Evolutionary conservation across 2,329 filamentous ascomycete species (phyloP).

Genomic region (Chaetomium sp.): DNA sequence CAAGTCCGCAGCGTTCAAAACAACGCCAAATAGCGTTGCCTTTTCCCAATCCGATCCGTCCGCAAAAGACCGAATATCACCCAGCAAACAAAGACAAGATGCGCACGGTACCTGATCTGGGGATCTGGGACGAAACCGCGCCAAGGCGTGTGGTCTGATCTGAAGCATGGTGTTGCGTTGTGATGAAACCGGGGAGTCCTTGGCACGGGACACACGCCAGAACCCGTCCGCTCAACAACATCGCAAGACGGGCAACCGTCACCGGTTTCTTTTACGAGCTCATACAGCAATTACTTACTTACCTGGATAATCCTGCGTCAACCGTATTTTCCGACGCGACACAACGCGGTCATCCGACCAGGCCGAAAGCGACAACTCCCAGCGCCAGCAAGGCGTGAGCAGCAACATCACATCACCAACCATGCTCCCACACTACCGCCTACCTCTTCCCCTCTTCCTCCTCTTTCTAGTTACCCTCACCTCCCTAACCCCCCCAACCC

Average conservation of each 20-base stretch:
- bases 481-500: background rate
- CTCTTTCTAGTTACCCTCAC: background rate
- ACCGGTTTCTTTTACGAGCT: no score
- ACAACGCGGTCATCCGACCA: no score
- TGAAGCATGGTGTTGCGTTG: slow-evolving; percentile 1
- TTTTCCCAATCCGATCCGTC: no score
- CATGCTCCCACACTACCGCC: background rate
- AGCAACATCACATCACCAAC: background rate
- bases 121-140: no score
- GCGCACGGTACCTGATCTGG: background rate
- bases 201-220: background rate
- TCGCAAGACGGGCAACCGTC: background rate
- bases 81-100: background rate
- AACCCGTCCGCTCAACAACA: background rate
- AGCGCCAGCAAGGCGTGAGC: background rate
- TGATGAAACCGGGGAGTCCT: slow-evolving; percentile 7
- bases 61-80: no score
- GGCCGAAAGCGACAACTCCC: background rate
- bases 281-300: no score
- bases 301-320: no score
- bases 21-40: no score
- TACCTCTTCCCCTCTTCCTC: background rate
- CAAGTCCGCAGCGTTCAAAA: no score
- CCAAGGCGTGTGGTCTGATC: background rate
- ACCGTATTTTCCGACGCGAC: no score